Conservation (phyloP, 768 basidiomycete genomes). For the Pisolithus orientalis region DNA sequence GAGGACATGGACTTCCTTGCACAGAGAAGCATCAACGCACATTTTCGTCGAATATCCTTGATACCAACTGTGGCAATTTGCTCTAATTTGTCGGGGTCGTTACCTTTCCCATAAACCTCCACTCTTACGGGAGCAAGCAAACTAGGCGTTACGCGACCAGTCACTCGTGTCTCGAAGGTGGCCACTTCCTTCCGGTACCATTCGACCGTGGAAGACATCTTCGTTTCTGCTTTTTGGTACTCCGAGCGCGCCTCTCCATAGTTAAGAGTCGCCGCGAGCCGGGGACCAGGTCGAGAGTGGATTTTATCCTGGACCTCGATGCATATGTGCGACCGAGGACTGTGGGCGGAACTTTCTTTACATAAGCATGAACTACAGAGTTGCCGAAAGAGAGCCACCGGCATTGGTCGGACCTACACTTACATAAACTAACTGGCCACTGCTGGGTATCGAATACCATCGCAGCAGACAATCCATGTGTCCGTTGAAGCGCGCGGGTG, state of each 20-base stretch:
- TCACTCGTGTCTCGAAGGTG: constrained; percentile 62
- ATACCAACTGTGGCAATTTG: constrained; percentile 79
- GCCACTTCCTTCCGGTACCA: constrained; percentile 76
- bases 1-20: neutral
- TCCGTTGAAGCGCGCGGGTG: constrained; percentile 66
- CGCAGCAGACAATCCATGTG: constrained; percentile 82
- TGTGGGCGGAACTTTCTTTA: neutral
- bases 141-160: constrained; percentile 69
- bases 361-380: neutral
- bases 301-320: constrained; percentile 30
- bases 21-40: constrained; percentile 37
- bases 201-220: constrained; percentile 61
- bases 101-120: constrained; percentile 34
- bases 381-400: too few species aligned
- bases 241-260: constrained; percentile 49
- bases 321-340: constrained; percentile 19
- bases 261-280: constrained; percentile 59
- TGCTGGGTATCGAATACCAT: constrained; percentile 77
- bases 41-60: constrained; percentile 74
- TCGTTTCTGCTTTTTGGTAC: constrained; percentile 54
- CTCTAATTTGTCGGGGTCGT: constrained; percentile 42
- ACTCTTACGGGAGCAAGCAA: constrained; percentile 67
- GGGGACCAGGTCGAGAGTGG: constrained; percentile 58
- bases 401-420: too few species aligned
- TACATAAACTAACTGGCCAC: constrained; percentile 27